These are phyloP conservation scores for Echinochloa phyllopogon DNA, from an alignment of 176 grass and related monocot genomes.

Conservation along the genomic window DNA sequence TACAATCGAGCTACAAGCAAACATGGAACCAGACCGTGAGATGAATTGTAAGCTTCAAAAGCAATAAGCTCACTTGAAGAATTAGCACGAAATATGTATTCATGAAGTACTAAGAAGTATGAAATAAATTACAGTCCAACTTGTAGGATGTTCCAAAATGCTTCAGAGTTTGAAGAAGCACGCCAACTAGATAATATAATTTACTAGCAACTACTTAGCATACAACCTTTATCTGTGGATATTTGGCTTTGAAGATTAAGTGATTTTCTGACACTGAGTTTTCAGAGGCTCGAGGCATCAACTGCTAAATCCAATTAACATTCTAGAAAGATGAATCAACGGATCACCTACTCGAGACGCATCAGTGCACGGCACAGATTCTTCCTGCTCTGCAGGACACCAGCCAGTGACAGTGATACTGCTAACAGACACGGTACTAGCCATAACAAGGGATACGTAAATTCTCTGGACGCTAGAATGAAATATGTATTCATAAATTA, in stretches of 20 bases:
- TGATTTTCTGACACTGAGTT: neutral
- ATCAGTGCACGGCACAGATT: neutral
- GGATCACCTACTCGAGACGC: neutral
- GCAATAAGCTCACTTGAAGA: neutral
- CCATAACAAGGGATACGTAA: neutral
- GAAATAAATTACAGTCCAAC: neutral
- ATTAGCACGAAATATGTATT: neutral
- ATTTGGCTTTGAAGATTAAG: neutral
- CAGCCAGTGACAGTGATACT: too few species aligned
- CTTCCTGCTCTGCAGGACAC: neutral
- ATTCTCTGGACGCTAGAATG: too few species aligned
- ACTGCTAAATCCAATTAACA: neutral
- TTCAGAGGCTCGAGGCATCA: neutral
- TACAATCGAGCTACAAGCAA: neutral
- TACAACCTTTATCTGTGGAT: neutral
- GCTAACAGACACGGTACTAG: neutral
- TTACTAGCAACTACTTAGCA: neutral
- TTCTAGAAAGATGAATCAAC: neutral
- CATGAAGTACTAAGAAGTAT: neutral
- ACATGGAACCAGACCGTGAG: too few species aligned
- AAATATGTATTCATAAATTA: too few species aligned
- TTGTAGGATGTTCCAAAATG: neutral
- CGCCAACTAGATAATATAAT: neutral
- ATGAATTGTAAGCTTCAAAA: neutral
- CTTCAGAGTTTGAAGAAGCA: neutral